Evolutionary conservation across 1,139 yeast genomes (phyloP).

Genomic region (Kurtzmaniella natalensis): DNA sequence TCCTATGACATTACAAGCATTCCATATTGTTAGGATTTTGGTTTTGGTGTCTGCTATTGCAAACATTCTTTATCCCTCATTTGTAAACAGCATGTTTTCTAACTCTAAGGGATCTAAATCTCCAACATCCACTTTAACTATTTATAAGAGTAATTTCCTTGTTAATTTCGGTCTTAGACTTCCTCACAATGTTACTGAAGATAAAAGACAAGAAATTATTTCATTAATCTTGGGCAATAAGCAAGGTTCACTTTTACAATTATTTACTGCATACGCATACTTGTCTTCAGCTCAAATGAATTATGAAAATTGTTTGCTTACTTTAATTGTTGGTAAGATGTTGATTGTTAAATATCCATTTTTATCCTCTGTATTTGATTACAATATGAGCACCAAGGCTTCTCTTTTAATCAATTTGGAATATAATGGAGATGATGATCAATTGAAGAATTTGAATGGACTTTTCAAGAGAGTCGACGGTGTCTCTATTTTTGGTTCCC

Average conservation of each 20-base stretch:
- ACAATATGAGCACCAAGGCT: conserved; percentile 24
- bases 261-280: conserved; percentile 26
- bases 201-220: conserved; percentile 17
- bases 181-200: conserved; percentile 20
- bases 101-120: conserved; percentile 5
- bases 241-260: conserved; percentile 12
- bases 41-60: conserved; percentile 25
- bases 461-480: conserved; percentile 34
- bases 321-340: conserved; percentile 27
- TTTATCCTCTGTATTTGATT: conserved; percentile 17
- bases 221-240: conserved; percentile 21
- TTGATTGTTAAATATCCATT: conserved; percentile 20
- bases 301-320: conserved; percentile 37
- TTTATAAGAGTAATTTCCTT: conserved; percentile 21
- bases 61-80: conserved; percentile 22
- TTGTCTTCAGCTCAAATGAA: conserved; percentile 28
- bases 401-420: conserved; percentile 29
- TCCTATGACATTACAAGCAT: conserved; percentile 21
- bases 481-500: conserved; percentile 26
- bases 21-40: conserved; percentile 22
- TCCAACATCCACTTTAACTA: conserved; percentile 2
- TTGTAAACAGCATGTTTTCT: conserved; percentile 7
- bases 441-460: conserved; percentile 21
- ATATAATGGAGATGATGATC: conserved; percentile 23
- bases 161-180: conserved; percentile 27